Evolutionary conservation across 495 filamentous ascomycete genomes (phyloP).

Genomic region (Aspergillus conjunctus): DNA sequence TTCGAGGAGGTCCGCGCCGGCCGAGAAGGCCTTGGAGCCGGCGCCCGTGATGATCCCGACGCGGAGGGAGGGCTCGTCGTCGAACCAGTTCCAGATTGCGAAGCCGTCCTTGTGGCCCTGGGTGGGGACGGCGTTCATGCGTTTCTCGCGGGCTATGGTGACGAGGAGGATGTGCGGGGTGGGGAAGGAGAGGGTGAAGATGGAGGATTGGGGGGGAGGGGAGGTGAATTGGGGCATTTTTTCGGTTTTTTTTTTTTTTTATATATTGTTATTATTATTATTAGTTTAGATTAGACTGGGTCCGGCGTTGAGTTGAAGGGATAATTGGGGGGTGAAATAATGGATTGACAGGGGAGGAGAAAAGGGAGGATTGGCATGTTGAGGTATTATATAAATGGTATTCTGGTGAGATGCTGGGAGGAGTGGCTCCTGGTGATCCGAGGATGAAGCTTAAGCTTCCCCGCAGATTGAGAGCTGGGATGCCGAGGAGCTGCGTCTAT

Average conservation of each 20-base stretch:
- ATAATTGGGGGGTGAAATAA: too few relatives aligned
- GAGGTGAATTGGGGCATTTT: constrained; percentile 16
- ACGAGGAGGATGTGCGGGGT: constrained; percentile 37
- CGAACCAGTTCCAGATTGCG: constrained; percentile 50
- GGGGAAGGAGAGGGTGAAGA: constrained; percentile 35
- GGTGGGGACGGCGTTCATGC: constrained; percentile 45
- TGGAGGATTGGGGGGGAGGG: constrained; percentile 22
- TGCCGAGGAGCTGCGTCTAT: constrained; percentile 1
- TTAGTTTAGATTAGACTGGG: too few relatives aligned
- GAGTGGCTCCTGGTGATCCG: too few relatives aligned
- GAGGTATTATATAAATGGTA: neutral
- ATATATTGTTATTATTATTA: neutral
- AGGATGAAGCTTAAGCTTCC: neutral
- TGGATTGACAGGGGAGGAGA: neutral
- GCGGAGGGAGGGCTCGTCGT: constrained; percentile 49
- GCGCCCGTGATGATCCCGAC: constrained; percentile 52
- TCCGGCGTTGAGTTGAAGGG: too few relatives aligned
- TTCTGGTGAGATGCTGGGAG: too few relatives aligned
- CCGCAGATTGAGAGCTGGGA: neutral
- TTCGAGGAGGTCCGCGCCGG: constrained; percentile 34
- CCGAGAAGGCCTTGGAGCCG: constrained; percentile 54
- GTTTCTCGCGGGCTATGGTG: constrained; percentile 38
- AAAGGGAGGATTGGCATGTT: neutral
- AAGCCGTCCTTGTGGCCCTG: constrained; percentile 49
- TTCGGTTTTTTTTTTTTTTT: neutral